These are phyloP conservation scores for Paramarasmius palmivorus DNA, from an alignment of 1,284 basidiomycete species.

Conservation along the genomic window DNA sequence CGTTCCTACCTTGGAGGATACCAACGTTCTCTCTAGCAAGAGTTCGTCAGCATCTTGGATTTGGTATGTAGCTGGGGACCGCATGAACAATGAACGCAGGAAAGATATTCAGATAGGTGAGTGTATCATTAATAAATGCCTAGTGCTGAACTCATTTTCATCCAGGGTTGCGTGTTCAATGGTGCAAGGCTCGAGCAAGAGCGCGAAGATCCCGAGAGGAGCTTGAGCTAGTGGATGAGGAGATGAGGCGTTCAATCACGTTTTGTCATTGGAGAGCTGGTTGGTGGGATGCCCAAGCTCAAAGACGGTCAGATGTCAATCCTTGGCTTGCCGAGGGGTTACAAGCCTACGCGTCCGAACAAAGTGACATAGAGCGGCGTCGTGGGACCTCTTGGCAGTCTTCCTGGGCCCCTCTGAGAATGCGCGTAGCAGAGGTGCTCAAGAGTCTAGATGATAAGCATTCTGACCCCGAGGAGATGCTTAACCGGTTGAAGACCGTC, in stretches of 20 bases:
- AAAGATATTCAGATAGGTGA: neutral
- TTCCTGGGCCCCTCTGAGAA: too few species aligned
- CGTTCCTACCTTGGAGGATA: too few species aligned
- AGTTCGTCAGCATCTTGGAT: too few species aligned
- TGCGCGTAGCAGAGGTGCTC: too few species aligned
- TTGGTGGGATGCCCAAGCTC: neutral
- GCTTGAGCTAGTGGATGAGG: neutral
- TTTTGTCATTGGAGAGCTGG: neutral
- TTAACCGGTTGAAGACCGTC: too few species aligned
- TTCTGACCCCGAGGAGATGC: too few species aligned
- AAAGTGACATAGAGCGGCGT: neutral
- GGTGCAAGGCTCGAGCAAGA: constrained; percentile 5
- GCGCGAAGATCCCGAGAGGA: constrained; percentile 1
- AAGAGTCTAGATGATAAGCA: too few species aligned
- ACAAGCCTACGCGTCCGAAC: neutral
- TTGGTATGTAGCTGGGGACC: too few species aligned
- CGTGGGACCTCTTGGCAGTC: too few species aligned
- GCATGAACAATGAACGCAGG: too few species aligned
- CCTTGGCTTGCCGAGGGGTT: neutral
- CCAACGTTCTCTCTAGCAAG: too few species aligned
- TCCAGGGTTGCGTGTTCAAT: neutral
- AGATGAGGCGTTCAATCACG: neutral
- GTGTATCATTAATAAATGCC: neutral
- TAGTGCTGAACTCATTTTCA: neutral
- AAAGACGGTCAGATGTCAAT: neutral